Evolutionary conservation across 768 basidiomycete species (phyloP).

Genomic region (Termitomyces sp.): DNA sequence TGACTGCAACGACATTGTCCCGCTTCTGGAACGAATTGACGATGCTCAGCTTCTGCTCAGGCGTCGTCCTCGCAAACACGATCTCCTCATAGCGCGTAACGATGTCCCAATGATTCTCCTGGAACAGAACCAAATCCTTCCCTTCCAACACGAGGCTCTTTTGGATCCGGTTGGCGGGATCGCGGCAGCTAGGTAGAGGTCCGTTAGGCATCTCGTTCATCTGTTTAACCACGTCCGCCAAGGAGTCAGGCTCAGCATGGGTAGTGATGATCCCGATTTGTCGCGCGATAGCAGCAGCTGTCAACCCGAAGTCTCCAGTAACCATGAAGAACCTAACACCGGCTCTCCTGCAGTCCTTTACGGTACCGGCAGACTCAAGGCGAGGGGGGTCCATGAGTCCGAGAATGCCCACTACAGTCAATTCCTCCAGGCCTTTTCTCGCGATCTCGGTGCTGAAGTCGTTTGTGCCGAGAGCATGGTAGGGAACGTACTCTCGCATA

Average conservation of each 20-base stretch:
- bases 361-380: conserved; percentile 42
- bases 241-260: conserved; percentile 18
- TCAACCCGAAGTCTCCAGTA: conserved; percentile 54
- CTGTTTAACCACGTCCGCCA: conserved; percentile 6
- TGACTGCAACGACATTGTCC: conserved; percentile 48
- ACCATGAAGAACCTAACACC: conserved; percentile 56
- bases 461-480: conserved; percentile 14
- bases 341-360: conserved; percentile 42
- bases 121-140: conserved; percentile 36
- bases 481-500: conserved; percentile 23
- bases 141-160: conserved; percentile 40
- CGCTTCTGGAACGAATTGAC: conserved; percentile 49
- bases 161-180: conserved; percentile 30
- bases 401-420: conserved; percentile 48
- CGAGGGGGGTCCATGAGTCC: conserved; percentile 58
- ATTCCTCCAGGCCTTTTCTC: conserved; percentile 30
- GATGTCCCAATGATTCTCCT: conserved; percentile 35
- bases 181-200: conserved; percentile 2
- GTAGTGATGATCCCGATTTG: conserved; percentile 42
- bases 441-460: conserved; percentile 33
- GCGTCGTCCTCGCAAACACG: conserved; percentile 52
- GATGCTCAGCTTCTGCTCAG: conserved; percentile 56
- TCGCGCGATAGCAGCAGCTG: conserved; percentile 47
- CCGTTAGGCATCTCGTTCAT: conserved; percentile 5
- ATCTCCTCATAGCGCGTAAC: conserved; percentile 37